A percentile compares a stretch with the other conserved stretches of the same genome.
These are phyloP conservation scores for Naumovozyma baii DNA, from an alignment of 805 yeast genomes.

Conservation along the genomic window DNA sequence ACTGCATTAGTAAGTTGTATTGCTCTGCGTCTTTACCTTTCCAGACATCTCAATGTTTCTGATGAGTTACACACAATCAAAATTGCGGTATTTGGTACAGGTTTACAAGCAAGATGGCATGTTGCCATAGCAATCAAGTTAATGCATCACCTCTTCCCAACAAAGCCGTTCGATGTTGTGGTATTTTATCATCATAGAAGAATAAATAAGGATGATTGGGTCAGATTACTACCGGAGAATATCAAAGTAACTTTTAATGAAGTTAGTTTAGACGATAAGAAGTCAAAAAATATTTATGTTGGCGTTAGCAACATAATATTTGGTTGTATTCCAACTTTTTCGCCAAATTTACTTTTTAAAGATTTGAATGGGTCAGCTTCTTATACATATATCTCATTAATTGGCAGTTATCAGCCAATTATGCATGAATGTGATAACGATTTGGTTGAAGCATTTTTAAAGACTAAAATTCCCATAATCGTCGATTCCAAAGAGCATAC, in stretches of 20 bases:
- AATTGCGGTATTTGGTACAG: slow-evolving; percentile 46
- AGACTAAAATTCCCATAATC: slow-evolving; percentile 35
- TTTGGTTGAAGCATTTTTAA: slow-evolving; percentile 30
- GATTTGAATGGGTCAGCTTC: slow-evolving; percentile 19
- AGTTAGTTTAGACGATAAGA: slow-evolving; percentile 18
- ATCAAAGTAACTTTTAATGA: slow-evolving; percentile 27
- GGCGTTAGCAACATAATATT: slow-evolving; percentile 39
- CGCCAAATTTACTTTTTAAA: slow-evolving; percentile 34
- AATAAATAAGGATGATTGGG: slow-evolving; percentile 41
- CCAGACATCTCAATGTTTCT: slow-evolving; percentile 28
- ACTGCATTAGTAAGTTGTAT: slow-evolving; percentile 51
- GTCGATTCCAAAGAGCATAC: slow-evolving; percentile 54
- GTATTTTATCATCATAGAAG: slow-evolving; percentile 31
- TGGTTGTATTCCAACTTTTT: slow-evolving; percentile 52
- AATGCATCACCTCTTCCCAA: not conserved
- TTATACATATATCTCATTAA: slow-evolving; percentile 40
- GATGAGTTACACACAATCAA: slow-evolving; percentile 9
- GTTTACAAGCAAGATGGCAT: slow-evolving; percentile 61
- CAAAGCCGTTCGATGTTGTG: slow-evolving; percentile 25
- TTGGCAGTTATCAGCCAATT: slow-evolving; percentile 60
- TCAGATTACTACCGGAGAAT: slow-evolving; percentile 10
- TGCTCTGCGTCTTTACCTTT: not conserved
- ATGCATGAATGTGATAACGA: slow-evolving; percentile 52
- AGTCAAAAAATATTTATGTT: slow-evolving; percentile 24
- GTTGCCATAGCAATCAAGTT: slow-evolving; percentile 9